Evolutionary conservation across 2,329 filamentous ascomycete species (phyloP).

Genomic region (Sclerotinia nivalis): DNA sequence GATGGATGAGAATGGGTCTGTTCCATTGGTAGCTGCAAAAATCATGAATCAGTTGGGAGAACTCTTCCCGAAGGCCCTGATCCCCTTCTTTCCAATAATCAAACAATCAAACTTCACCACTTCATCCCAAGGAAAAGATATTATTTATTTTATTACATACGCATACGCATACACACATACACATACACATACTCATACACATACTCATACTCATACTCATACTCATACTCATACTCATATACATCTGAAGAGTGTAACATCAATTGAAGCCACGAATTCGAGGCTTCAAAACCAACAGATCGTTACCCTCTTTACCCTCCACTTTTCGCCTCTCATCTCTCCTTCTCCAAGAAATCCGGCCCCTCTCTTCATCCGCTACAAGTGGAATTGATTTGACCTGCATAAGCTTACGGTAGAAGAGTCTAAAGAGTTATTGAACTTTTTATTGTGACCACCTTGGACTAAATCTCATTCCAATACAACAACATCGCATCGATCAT

Average conservation of each 20-base stretch:
- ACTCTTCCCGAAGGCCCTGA: too few species aligned
- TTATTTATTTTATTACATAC: neutral
- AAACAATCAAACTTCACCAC: too few species aligned
- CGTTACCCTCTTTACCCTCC: neutral
- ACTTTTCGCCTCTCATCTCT: neutral
- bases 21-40: neutral
- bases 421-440: neutral
- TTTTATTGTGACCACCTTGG: neutral
- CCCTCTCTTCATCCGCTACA: slow-evolving; percentile 2
- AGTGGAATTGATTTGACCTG: slow-evolving; percentile 15
- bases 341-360: neutral
- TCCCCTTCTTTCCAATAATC: neutral
- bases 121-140: neutral
- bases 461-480: neutral
- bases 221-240: neutral
- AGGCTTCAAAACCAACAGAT: neutral
- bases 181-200: neutral
- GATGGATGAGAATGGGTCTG: neutral
- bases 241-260: neutral
- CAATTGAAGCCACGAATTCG: slow-evolving; percentile 7
- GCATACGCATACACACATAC: neutral
- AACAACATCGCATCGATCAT: neutral
- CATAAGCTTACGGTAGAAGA: slow-evolving; percentile 13
- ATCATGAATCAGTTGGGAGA: neutral
- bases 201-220: neutral